A percentile compares a stretch with the other conserved stretches of the same genome.
phyloP scores from a whole-genome alignment of 352 stramenopile species.

The Phytophthora brassicae region DNA sequence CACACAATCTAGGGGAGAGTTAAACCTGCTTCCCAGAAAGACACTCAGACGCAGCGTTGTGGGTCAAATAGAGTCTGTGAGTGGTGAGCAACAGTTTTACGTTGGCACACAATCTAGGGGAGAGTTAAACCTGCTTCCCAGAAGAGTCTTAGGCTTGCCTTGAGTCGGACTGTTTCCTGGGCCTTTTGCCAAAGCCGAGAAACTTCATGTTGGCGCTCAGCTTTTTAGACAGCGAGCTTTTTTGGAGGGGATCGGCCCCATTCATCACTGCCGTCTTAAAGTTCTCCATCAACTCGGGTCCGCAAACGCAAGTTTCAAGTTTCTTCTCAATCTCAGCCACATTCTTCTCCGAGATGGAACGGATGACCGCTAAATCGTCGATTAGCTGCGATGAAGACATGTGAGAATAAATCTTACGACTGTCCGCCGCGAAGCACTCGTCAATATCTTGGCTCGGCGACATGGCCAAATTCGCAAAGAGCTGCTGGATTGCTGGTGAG shows the following conservation, averaged over 20 bases:
- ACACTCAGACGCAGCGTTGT: neutral
- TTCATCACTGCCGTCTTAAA: conserved; percentile 57
- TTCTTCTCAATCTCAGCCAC: conserved; percentile 73
- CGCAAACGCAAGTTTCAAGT: conserved; percentile 45
- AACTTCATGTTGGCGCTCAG: conserved; percentile 82
- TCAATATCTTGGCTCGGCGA: conserved; percentile 67
- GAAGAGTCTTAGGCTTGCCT: neutral
- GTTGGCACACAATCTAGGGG: neutral
- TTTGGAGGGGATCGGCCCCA: conserved; percentile 39
- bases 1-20: too few species aligned
- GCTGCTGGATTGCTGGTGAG: conserved; percentile 68
- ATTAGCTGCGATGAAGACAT: conserved; percentile 55
- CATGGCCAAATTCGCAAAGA: conserved; percentile 76
- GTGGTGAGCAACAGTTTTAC: neutral
- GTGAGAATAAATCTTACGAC: conserved; percentile 71
- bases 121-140: too few species aligned
- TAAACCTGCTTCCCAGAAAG: too few species aligned
- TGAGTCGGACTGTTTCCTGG: conserved; percentile 41
- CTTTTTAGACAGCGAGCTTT: conserved; percentile 63
- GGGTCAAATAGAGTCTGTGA: neutral
- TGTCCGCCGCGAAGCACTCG: conserved; percentile 74
- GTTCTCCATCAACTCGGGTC: conserved; percentile 43
- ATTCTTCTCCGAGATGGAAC: conserved; percentile 71
- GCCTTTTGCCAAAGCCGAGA: conserved; percentile 65
- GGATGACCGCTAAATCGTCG: conserved; percentile 65